Percentiles rank a stretch among this genome's conserved stretches.
Evolutionary conservation across 139 green algal species (phyloP).

Genomic region (Picochlorum costavermella): DNA sequence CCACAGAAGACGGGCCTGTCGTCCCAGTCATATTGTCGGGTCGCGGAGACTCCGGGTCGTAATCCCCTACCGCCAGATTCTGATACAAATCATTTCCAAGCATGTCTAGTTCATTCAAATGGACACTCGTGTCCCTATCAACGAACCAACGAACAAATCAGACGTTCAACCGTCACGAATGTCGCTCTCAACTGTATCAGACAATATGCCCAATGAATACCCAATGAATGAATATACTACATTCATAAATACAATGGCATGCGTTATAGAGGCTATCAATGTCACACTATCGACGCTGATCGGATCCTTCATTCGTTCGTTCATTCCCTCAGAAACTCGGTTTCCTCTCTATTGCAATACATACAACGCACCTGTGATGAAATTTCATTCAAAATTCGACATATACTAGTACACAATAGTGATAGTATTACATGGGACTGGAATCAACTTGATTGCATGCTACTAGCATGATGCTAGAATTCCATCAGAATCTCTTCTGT

Average conservation of each 20-base stretch:
- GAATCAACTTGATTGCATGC: too few species aligned
- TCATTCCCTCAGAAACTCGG: not conserved
- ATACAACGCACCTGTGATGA: conserved; percentile 86
- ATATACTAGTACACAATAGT: too few species aligned
- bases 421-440: too few species aligned
- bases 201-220: not conserved
- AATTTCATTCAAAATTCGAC: conserved; percentile 84
- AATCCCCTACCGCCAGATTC: conserved; percentile 1
- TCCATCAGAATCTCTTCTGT: conserved; percentile 64
- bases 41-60: conserved; percentile 10
- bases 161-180: not conserved
- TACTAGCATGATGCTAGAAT: too few species aligned
- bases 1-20: conserved; percentile 1
- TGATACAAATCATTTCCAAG: conserved; percentile 1
- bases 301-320: not conserved
- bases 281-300: conserved; percentile 23
- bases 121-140: too few species aligned
- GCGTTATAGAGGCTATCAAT: conserved; percentile 17
- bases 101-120: not conserved
- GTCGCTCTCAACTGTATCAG: not conserved
- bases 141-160: too few species aligned
- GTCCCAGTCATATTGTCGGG: not conserved
- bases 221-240: not conserved
- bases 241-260: not conserved
- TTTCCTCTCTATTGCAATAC: not conserved